These are phyloP conservation scores for Cryphonectria naterciae DNA, from an alignment of 2,329 filamentous ascomycete genomes.

Conservation along the genomic window DNA sequence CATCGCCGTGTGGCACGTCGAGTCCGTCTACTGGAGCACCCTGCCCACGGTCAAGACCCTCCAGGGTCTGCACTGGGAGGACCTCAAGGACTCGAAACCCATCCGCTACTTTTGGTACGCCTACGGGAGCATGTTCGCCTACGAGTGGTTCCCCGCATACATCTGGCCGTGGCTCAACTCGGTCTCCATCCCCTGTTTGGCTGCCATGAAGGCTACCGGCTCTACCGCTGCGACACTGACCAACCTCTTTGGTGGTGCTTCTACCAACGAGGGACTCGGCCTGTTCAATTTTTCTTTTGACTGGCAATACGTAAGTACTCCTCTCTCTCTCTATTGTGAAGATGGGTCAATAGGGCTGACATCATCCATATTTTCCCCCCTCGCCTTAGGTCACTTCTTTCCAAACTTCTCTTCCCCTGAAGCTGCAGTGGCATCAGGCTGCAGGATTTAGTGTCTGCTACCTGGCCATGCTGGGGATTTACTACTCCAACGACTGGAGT, in stretches of 20 bases:
- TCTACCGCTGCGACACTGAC: constrained; percentile 48
- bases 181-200: constrained; percentile 58
- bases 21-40: constrained; percentile 60
- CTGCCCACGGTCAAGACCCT: constrained; percentile 57
- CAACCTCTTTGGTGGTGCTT: constrained; percentile 54
- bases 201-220: constrained; percentile 54
- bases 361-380: neutral
- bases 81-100: constrained; percentile 53
- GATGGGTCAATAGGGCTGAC: constrained; percentile 13
- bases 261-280: constrained; percentile 57
- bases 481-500: constrained; percentile 54
- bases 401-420: constrained; percentile 56
- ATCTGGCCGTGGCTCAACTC: constrained; percentile 60
- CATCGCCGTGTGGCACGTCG: constrained; percentile 58
- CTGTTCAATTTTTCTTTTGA: constrained; percentile 55
- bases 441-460: constrained; percentile 54
- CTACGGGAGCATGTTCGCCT: constrained; percentile 52
- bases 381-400: constrained; percentile 54
- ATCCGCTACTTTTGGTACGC: constrained; percentile 57
- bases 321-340: too few relatives aligned
- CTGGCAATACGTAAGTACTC: constrained; percentile 60
- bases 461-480: constrained; percentile 54
- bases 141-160: constrained; percentile 59
- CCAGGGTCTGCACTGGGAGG: constrained; percentile 58
- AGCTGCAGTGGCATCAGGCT: constrained; percentile 51